phyloP scores from a whole-genome alignment of 805 yeast genomes.

The Zygosaccharomyces gambellarensis region DNA sequence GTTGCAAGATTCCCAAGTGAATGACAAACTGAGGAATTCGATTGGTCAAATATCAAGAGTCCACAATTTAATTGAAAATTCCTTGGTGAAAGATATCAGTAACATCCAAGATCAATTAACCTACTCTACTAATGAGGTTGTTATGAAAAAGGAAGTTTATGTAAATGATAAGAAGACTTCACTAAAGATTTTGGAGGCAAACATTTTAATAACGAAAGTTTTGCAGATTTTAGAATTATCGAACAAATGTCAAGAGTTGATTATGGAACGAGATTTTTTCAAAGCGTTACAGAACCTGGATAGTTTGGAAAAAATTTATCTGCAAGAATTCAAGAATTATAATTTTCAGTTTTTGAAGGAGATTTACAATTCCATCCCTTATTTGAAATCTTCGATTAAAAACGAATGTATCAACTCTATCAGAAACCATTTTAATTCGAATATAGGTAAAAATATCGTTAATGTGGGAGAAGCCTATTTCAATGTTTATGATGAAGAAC shows the following conservation, averaged over 20 bases:
- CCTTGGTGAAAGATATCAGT: constrained; percentile 48
- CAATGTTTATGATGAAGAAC: constrained; percentile 52
- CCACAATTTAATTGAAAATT: constrained; percentile 49
- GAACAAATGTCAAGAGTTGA: constrained; percentile 77
- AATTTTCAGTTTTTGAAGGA: constrained; percentile 60
- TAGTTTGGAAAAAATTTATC: constrained; percentile 61
- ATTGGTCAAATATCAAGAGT: constrained; percentile 61
- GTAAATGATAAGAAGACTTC: constrained; percentile 60
- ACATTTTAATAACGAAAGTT: constrained; percentile 62
- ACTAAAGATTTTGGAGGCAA: constrained; percentile 66
- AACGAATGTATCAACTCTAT: constrained; percentile 67
- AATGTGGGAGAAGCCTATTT: constrained; percentile 38
- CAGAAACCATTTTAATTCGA: constrained; percentile 57
- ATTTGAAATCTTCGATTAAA: constrained; percentile 63
- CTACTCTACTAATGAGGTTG: constrained; percentile 61
- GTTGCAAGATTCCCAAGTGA: constrained; percentile 33
- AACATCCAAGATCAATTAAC: constrained; percentile 55
- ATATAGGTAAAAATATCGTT: constrained; percentile 56
- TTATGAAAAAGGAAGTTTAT: constrained; percentile 54
- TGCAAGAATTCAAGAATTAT: constrained; percentile 65
- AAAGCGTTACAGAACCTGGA: constrained; percentile 82
- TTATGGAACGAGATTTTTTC: constrained; percentile 69
- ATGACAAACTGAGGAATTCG: constrained; percentile 40
- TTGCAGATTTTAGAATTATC: constrained; percentile 80
- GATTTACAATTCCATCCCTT: constrained; percentile 72